Evolutionary conservation across 1,284 basidiomycete genomes (phyloP), one percentile per base, ranked within the genome.

Genomic region (Apiotrichum montevideense): DNA sequence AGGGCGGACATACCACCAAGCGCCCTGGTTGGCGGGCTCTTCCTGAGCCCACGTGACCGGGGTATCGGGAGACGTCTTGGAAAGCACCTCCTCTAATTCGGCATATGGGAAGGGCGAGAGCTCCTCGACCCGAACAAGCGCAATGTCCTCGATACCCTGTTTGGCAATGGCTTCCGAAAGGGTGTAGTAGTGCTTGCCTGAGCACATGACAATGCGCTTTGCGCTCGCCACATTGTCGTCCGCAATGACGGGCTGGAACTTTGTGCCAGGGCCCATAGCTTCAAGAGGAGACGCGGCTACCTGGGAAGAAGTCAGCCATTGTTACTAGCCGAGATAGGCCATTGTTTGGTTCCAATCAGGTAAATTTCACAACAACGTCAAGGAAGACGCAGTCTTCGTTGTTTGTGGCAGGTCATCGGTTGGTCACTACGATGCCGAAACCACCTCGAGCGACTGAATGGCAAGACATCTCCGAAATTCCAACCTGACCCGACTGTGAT

Each of bases 181-280:
- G 41, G 92, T 88, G 73, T 93, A 93, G 77, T 89, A 93, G 9
- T 92, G 76, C 77, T 94, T 94, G 32, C 91, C 91, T 0, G 84
- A 82, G 56, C 89, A 68, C 33, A 79, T 54, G 40, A 78, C 60
- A 32, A 79, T 57, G 9, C 46, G 44, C 2, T 80, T 76, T 2
- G 63, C 56, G 5, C 35, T 39, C 6, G 47, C 46, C 6, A 49
- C 35, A 21, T 21, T 21, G 11, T 33, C 13, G 62, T 89, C 86
- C 6, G 78, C 76, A 14, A 94, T 78, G 14, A 94, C 85, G 1
- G 88, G 83, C 59, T 82, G 79, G 81, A 93, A 95, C 1, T 68
- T 73, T 0, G 82, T 85, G 0, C 83, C 84, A 0, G 79, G 71
- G n/a, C 77, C 79, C 65, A 94, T 79, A 4, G 89, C 88, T 0